These are phyloP conservation scores for Cutaneotrichosporon cyanovorans DNA, from an alignment of 1,284 basidiomycete genomes.

Conservation along the genomic window DNA sequence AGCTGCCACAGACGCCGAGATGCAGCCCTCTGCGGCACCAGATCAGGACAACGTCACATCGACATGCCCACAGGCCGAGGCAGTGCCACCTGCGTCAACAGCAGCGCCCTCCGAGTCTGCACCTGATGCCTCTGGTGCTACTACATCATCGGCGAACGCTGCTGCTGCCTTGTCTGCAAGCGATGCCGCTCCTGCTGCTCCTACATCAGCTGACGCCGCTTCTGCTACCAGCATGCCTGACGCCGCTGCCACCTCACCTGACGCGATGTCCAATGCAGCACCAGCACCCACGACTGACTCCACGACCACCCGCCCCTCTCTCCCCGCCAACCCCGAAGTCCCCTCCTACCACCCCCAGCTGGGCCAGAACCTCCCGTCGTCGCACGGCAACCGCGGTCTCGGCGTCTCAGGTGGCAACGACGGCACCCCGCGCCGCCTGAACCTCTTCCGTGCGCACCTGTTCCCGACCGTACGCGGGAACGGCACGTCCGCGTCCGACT, in stretches of 20 bases:
- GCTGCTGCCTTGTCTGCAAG: no score
- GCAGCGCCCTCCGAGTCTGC: no score
- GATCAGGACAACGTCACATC: no score
- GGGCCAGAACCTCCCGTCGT: constrained; percentile 24
- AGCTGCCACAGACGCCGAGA: no score
- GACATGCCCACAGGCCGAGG: no score
- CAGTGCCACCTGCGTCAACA: no score
- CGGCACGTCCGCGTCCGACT: constrained; percentile 1
- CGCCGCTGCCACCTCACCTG: not conserved
- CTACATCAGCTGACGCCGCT: not conserved
- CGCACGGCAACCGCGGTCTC: not conserved
- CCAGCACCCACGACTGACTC: not conserved
- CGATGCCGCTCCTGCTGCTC: no score
- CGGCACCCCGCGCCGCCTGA: constrained; percentile 34
- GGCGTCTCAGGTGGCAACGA: constrained; percentile 28
- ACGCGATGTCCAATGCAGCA: not conserved
- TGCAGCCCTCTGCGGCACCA: no score
- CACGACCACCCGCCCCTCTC: not conserved
- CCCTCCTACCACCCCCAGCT: constrained; percentile 33
- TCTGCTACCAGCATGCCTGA: no score
- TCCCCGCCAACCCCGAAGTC: no score
- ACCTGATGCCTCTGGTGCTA: no score
- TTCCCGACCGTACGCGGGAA: constrained; percentile 32
- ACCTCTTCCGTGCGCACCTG: constrained; percentile 45
- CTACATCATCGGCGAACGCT: no score